Percentiles rank a stretch among this genome's conserved stretches.
Conservation (phyloP, 345 rosid genomes). For the Erucastrum elatum region DNA sequence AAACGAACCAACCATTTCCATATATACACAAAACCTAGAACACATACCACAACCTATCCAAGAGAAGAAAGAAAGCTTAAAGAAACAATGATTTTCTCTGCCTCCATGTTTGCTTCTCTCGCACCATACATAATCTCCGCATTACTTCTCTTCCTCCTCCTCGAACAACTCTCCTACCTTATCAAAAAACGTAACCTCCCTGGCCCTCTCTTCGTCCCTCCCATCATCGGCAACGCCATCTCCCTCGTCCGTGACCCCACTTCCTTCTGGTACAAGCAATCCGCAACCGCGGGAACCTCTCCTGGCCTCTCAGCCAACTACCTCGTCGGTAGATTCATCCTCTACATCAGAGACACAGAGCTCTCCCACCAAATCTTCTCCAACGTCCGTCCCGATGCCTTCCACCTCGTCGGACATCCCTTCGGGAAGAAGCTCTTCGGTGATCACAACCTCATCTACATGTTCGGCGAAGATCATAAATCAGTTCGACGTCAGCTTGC, state of each 20-base stretch:
- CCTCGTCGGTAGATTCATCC: slow-evolving; percentile 64
- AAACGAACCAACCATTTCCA: not conserved
- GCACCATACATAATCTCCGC: slow-evolving; percentile 40
- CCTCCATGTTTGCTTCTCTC: not conserved
- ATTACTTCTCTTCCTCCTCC: slow-evolving; percentile 41
- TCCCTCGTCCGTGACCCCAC: slow-evolving; percentile 59
- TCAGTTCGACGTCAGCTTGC: slow-evolving; percentile 78
- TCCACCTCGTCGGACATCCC: slow-evolving; percentile 74
- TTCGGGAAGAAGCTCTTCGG: slow-evolving; percentile 90
- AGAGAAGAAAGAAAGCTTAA: not conserved
- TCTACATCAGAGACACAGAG: slow-evolving; percentile 61
- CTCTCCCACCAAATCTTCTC: slow-evolving; percentile 71
- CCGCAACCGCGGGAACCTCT: slow-evolving; percentile 34
- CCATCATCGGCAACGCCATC: slow-evolving; percentile 65
- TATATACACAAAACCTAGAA: not conserved
- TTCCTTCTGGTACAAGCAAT: slow-evolving; percentile 69
- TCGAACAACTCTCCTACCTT: slow-evolving; percentile 67
- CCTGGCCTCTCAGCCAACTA: slow-evolving; percentile 70
- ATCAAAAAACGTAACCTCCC: slow-evolving; percentile 56
- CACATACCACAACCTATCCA: not conserved
- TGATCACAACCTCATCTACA: slow-evolving; percentile 76
- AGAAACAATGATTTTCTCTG: slow-evolving; percentile 5
- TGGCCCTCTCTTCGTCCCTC: slow-evolving; percentile 66
- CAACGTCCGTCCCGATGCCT: slow-evolving; percentile 85
- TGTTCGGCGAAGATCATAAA: slow-evolving; percentile 84